Evolutionary conservation across 768 basidiomycete species (phyloP).

Genomic region (Pholiota conissans): DNA sequence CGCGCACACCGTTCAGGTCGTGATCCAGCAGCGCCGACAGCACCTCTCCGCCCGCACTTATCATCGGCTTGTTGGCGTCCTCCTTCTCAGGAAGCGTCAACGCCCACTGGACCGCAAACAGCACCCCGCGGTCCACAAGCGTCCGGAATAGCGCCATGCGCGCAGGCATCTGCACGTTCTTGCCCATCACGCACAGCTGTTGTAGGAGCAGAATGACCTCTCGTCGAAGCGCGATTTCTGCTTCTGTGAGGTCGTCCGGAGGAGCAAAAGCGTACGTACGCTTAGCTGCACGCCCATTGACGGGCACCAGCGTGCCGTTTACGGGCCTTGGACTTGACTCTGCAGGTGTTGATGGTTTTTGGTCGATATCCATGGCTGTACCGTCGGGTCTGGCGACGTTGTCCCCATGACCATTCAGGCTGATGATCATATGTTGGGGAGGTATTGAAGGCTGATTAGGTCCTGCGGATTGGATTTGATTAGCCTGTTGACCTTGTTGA

Average conservation of each 20-base stretch:
- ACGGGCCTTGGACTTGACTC: slow-evolving; percentile 24
- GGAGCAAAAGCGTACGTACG: slow-evolving; percentile 55
- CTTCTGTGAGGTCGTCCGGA: slow-evolving; percentile 53
- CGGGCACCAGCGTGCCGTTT: slow-evolving; percentile 27
- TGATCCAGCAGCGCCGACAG: slow-evolving; percentile 86
- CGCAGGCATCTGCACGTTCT: slow-evolving; percentile 89
- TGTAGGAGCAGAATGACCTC: slow-evolving; percentile 89
- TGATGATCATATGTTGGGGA: slow-evolving; percentile 33
- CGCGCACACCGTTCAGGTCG: slow-evolving; percentile 83
- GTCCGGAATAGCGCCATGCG: slow-evolving; percentile 85
- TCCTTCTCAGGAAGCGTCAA: slow-evolving; percentile 67
- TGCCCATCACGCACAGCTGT: slow-evolving; percentile 93
- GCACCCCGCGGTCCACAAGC: slow-evolving; percentile 83
- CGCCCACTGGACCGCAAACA: slow-evolving; percentile 94
- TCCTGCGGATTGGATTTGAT: slow-evolving; percentile 14
- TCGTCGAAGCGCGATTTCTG: slow-evolving; percentile 56
- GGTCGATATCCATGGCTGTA: slow-evolving; percentile 41
- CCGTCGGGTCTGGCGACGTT: slow-evolving; percentile 30
- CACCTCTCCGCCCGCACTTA: slow-evolving; percentile 84
- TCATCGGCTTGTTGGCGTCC: slow-evolving; percentile 49
- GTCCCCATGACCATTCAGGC: slow-evolving; percentile 42
- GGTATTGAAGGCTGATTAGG: slow-evolving; percentile 20
- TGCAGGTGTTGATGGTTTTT: slow-evolving; percentile 19
- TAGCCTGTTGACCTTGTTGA: slow-evolving; percentile 12
- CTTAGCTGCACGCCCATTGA: slow-evolving; percentile 25